Base-by-base conservation (phyloP, 768 basidiomycete species). In the Dentipellis fragilis region DNA sequence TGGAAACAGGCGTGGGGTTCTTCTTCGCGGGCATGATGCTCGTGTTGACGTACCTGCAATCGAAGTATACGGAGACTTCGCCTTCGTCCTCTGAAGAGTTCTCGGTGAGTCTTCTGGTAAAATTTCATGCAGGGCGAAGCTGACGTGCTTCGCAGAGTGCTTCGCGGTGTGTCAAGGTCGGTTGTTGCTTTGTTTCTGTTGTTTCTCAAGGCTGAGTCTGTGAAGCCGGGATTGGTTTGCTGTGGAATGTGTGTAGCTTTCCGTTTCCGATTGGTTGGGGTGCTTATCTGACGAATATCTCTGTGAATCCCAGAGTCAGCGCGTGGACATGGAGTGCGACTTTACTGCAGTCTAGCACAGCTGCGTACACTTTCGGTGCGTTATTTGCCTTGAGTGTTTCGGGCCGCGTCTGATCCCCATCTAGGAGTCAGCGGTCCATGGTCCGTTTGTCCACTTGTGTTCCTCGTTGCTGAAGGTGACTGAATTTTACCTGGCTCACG, bases 241-340 rank as follows among this genome's bases (percentile, higher is more conserved):
- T 45, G 42, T 7, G 42, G 42, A 45, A 45, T 45, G 42, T 45
- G 19, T 19, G 42, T 14, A n/a, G 8, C 4, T 9, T n/a, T 4
- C 14, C 42, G 17, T 14, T 2, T 45, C 7, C 14, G 42, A n/a
- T 16, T 17, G 42, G 42, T 16, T n/a, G 42, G n/a, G 3, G 5
- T 19, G 16, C 11, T 17, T 29, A 6, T 29, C 29, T 29, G 29
- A 29, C 29, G 29, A 3, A 6, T 3, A 29, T 6, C 6, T 6
- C 29, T 19, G 17, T n/a, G 8, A 19, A 14, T 16, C 14, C 2
- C 49, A 75, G 75, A 52, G 76, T 79, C 8, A 76, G 76, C 54
- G 79, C 79, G 0, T 78, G 77, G 79, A 80, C 78, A 11, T 80
- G 78, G 79, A 78, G 77, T 51, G 78, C 78, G 1, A 80, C 79